Base-by-base conservation (phyloP, 1,284 basidiomycete species). In the Hypsizygus ulmarius region DNA sequence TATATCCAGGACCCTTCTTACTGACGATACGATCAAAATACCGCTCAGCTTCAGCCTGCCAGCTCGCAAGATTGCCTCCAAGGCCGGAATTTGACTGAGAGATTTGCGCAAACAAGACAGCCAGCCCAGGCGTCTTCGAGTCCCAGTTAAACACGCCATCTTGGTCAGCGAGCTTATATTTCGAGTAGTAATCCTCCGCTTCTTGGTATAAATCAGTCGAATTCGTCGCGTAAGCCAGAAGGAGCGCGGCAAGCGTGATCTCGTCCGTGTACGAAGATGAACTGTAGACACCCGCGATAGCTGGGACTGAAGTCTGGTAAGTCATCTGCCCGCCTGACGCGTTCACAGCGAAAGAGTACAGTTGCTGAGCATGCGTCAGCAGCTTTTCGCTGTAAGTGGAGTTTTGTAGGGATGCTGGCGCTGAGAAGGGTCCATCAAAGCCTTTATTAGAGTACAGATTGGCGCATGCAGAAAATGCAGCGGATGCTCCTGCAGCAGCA, bases 131-230 rank as follows among this genome's bases (percentile, higher is more conserved):
- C 0, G 78, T 77, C 64, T 90, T 90, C 1, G 81, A 81, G 62
- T 95, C 93, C 93, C 94, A 97, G 62, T 95, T 94, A 70, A 94
- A 90, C 5, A 87, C 84, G 4, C 72, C 66, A 44, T 83, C 69
- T 35, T 74, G 69, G 1, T 72, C 71, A 3, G 69, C 66, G 0
- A 93, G 74, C 12, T 72, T 64, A 59, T 80, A 87, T 30, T 81
- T 68, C 3, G 69, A 60, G 63, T 87, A 93, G 59, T 79, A 79
- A 3, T 67, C 60, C 58, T 82, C 73, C 0, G 90, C 91, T 50
- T 90, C 78, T 15, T 75, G 62, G 59, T 84, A 89, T 47, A 82
- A 73, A 11, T 72, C 66, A 12, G 78, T 72, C 2, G 78, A 79
- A 53, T 84, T 83, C n/a, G 72, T 74, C 1, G 89, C 89, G 58